Conservation (phyloP, 2,329 filamentous ascomycete genomes). For the Grosmannia serpens region DNA sequence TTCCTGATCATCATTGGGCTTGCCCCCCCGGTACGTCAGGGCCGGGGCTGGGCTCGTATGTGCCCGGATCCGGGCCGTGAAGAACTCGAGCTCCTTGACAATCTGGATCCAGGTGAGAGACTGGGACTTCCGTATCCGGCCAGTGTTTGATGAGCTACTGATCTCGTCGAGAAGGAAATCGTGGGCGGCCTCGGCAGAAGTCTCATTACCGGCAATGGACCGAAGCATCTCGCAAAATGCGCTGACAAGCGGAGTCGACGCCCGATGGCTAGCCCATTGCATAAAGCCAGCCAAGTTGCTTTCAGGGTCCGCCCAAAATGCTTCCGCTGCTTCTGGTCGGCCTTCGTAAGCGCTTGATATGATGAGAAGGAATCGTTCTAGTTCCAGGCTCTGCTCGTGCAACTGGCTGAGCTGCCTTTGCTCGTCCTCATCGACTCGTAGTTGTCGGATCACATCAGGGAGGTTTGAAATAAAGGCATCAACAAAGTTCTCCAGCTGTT, state of each 20-base stretch:
- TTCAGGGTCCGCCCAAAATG: slow-evolving; percentile 87
- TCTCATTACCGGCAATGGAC: slow-evolving; percentile 70
- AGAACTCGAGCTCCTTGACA: slow-evolving; percentile 78
- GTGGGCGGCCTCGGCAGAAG: slow-evolving; percentile 76
- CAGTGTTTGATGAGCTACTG: slow-evolving; percentile 44
- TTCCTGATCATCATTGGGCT: slow-evolving; percentile 53
- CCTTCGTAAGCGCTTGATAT: slow-evolving; percentile 87
- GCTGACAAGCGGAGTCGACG: slow-evolving; percentile 90
- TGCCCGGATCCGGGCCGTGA: slow-evolving; percentile 66
- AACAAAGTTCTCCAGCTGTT: slow-evolving; percentile 74
- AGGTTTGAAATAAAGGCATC: slow-evolving; percentile 93
- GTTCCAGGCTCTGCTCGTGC: slow-evolving; percentile 57
- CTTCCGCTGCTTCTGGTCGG: slow-evolving; percentile 70
- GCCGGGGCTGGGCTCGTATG: slow-evolving; percentile 47
- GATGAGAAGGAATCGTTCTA: slow-evolving; percentile 85
- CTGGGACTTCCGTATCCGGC: slow-evolving; percentile 69
- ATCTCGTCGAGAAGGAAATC: slow-evolving; percentile 83
- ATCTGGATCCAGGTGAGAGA: slow-evolving; percentile 91
- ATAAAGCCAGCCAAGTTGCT: slow-evolving; percentile 90
- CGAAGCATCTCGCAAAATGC: slow-evolving; percentile 96
- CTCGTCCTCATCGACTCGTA: slow-evolving; percentile 83
- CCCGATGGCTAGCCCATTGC: slow-evolving; percentile 90
- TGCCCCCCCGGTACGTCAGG: slow-evolving; percentile 44
- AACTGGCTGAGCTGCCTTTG: slow-evolving; percentile 58
- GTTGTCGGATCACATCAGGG: slow-evolving; percentile 76